Evolutionary conservation across 1,284 basidiomycete genomes (phyloP), one percentile per base, ranked within the genome.

Genomic region (Microbotryum intermedium): DNA sequence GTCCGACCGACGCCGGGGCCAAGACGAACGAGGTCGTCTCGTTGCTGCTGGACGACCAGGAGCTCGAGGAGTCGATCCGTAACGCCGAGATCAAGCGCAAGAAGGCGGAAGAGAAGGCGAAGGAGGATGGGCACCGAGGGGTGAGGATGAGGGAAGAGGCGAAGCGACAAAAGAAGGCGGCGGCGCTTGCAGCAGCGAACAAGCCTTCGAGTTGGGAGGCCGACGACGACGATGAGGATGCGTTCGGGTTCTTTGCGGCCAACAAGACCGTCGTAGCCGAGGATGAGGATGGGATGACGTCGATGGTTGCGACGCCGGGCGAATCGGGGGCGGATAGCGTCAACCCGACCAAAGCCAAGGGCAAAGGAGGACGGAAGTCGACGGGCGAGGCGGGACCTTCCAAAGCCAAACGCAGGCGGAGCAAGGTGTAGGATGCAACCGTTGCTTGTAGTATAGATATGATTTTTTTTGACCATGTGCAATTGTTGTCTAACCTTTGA

Each of bases 21-120:
- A 95, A 92, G 75, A 90, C 92, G 29, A 93, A 91, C 77, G 95
- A 99, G 75, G 97, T 99, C 61, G 93, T 97, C 9, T 91, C 92
- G 64, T 77, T 99, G 59, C 80, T 99, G 60, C 83, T 99, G 71
- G 94, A 93, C 74, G 94, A 98, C 72, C 92, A 97, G 71, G 90
- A 77, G 55, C 54, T 71, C 16, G 61, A 66, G 48, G 70, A 70
- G 23, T 58, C 58, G 2, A 52, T 72, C 18, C 61, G 67, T 5
- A 67, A 62, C 50, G 73, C 72, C 9, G 73, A 76, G 16, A 73
- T 75, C 21, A 75, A 75, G 59, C 73, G 76, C 13, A 74, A 73
- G 63, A 73, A 74, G 50, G 74, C 74, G 55, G 76, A 76, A 63
- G 73, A 74, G 52, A 58, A 57, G 50, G 54, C 54, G 53, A 34